Percentiles rank a stretch among this genome's conserved stretches.
phyloP scores from a whole-genome alignment of 2,329 filamentous ascomycete species.

The Talaromyces sp. region DNA sequence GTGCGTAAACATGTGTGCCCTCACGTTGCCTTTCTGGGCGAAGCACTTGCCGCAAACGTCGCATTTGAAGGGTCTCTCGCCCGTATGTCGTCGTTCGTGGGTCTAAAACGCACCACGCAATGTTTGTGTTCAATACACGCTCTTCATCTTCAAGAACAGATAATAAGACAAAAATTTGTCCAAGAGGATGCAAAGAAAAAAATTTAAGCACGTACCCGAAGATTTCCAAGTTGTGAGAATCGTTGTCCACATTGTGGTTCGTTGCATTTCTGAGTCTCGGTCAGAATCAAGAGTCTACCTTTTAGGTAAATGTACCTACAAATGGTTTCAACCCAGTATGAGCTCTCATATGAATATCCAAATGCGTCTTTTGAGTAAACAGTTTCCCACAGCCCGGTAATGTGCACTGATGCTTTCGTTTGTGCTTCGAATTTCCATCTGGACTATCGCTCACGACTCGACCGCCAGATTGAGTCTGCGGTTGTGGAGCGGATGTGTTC shows the following conservation, averaged over 20 bases:
- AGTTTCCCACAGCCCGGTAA: slow-evolving; percentile 72
- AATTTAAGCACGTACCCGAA: slow-evolving; percentile 61
- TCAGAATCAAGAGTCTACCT: not conserved
- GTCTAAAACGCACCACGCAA: slow-evolving; percentile 52
- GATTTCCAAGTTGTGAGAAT: slow-evolving; percentile 87
- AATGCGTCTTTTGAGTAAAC: slow-evolving; percentile 88
- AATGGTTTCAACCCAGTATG: slow-evolving; percentile 92
- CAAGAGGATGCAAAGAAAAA: not conserved
- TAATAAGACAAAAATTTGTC: not conserved
- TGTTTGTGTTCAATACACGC: slow-evolving; percentile 3
- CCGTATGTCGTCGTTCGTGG: slow-evolving; percentile 81
- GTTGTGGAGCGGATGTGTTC: slow-evolving; percentile 34
- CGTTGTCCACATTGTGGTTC: slow-evolving; percentile 69
- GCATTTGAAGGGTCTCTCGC: slow-evolving; percentile 80
- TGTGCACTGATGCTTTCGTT: slow-evolving; percentile 69
- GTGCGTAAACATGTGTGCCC: slow-evolving; percentile 79
- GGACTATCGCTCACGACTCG: slow-evolving; percentile 1
- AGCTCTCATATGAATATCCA: slow-evolving; percentile 81
- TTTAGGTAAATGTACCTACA: slow-evolving; percentile 52
- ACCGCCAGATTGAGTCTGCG: not conserved
- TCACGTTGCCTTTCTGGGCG: slow-evolving; percentile 80
- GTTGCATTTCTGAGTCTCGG: slow-evolving; percentile 57
- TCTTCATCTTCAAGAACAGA: slow-evolving; percentile 1
- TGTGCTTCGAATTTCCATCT: slow-evolving; percentile 37
- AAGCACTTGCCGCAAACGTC: slow-evolving; percentile 77